Percentiles rank a stretch among this genome's conserved stretches.
Conservation (phyloP, 441 rosid genomes). For the Aleurites moluccanus region DNA sequence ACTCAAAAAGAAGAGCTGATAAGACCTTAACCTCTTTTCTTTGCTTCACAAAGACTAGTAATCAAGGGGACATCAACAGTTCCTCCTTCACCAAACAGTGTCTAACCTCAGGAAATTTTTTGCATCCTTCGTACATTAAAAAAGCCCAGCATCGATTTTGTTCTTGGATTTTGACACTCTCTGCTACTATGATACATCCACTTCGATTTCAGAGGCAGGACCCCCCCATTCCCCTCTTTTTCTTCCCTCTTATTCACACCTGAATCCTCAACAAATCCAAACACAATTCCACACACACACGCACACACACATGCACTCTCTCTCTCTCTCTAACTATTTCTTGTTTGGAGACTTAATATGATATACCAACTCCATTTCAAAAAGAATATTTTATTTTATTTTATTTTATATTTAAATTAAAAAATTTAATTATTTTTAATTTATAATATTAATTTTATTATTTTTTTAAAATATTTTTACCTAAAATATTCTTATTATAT, state of each 20-base stretch:
- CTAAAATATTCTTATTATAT: no score
- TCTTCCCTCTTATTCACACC: not conserved
- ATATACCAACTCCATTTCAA: no score
- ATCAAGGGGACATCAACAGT: not conserved
- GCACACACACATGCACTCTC: no score
- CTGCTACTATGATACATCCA: not conserved
- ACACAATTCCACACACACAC: not conserved
- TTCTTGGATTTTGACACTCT: constrained; percentile 26
- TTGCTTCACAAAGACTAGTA: not conserved
- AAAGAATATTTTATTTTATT: no score
- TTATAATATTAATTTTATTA: no score
- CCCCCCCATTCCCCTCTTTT: not conserved
- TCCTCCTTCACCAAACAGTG: constrained; percentile 24
- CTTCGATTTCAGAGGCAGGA: constrained; percentile 7
- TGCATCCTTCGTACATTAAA: constrained; percentile 16
- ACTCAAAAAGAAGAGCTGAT: constrained; percentile 38
- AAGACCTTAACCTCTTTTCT: constrained; percentile 12
- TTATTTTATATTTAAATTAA: no score
- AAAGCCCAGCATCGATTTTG: constrained; percentile 29
- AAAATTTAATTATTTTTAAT: no score
- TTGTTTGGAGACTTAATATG: no score
- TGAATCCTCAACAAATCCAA: not conserved
- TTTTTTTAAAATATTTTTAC: no score
- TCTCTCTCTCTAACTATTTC: no score
- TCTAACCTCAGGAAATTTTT: constrained; percentile 23